These are phyloP conservation scores for Trichoderma brevicompactum DNA, from an alignment of 2,329 filamentous ascomycete genomes.

Conservation along the genomic window DNA sequence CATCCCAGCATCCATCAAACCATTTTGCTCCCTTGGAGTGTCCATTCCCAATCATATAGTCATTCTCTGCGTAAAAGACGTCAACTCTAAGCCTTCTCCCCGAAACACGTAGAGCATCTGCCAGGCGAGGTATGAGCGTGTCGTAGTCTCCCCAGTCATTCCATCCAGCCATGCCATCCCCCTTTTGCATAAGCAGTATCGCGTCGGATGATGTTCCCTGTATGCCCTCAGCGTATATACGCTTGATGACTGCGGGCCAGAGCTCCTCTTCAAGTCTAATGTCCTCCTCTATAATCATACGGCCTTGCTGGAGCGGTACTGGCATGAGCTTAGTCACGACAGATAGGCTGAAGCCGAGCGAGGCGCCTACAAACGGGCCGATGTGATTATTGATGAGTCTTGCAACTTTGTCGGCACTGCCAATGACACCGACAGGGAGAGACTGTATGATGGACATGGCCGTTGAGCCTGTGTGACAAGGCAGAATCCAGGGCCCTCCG, in stretches of 20 bases:
- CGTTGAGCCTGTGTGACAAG: slow-evolving; percentile 35
- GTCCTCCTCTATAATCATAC: slow-evolving; percentile 10
- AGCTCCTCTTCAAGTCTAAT: slow-evolving; percentile 34
- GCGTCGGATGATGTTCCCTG: slow-evolving; percentile 38
- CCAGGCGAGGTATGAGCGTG: slow-evolving; percentile 36
- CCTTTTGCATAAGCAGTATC: slow-evolving; percentile 38
- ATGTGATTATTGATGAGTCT: slow-evolving; percentile 33
- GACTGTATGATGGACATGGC: slow-evolving; percentile 33
- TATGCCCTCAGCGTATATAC: slow-evolving; percentile 35
- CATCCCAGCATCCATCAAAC: slow-evolving; percentile 39
- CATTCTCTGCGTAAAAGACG: slow-evolving; percentile 39
- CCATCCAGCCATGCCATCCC: slow-evolving; percentile 34
- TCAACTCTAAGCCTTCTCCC: slow-evolving; percentile 34
- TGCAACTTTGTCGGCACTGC: slow-evolving; percentile 33
- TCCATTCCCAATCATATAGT: slow-evolving; percentile 38
- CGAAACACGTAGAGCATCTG: slow-evolving; percentile 29
- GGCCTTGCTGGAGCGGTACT: not conserved
- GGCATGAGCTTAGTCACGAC: not conserved
- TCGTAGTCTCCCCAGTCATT: slow-evolving; percentile 41
- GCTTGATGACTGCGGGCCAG: slow-evolving; percentile 31
- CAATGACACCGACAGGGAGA: slow-evolving; percentile 34
- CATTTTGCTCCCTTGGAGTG: slow-evolving; percentile 36
- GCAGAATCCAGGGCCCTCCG: slow-evolving; percentile 40
- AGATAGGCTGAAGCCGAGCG: slow-evolving; percentile 21
- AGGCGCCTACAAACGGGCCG: slow-evolving; percentile 31